A percentile compares a stretch with the other conserved stretches of the same genome.
Evolutionary conservation across 495 filamentous ascomycete genomes (phyloP).

Genomic region (Trichoderma virens): DNA sequence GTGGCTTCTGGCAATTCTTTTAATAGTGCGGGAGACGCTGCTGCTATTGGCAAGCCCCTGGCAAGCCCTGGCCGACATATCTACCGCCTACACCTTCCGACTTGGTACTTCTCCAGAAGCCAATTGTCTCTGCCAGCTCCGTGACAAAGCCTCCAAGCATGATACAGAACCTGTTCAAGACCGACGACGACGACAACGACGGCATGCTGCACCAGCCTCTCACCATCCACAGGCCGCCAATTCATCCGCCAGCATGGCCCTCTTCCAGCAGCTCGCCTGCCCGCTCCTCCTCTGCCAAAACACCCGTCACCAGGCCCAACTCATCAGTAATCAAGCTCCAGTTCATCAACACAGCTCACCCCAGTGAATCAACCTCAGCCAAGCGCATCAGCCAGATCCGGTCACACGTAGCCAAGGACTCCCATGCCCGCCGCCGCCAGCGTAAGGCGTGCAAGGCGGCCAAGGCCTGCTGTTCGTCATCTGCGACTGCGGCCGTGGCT

Average conservation of each 20-base stretch:
- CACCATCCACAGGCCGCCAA: background rate
- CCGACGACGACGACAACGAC: background rate
- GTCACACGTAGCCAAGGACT: background rate
- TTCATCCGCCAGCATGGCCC: background rate
- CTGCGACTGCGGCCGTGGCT: background rate
- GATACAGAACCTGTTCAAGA: background rate
- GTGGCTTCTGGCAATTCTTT: too few relatives aligned
- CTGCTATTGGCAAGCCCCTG: too few relatives aligned
- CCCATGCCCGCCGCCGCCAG: conserved; percentile 3
- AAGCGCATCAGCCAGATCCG: conserved; percentile 5
- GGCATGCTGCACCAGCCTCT: background rate
- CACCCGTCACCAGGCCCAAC: background rate
- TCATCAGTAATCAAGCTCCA: background rate
- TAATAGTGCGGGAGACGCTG: too few relatives aligned
- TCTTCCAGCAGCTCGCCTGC: background rate
- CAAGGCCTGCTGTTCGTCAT: too few relatives aligned
- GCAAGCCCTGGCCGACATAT: too few relatives aligned
- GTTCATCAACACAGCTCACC: background rate
- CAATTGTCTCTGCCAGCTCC: too few relatives aligned
- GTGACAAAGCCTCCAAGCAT: too few relatives aligned
- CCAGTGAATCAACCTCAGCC: background rate
- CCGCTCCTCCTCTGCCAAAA: background rate
- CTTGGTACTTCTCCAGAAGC: too few relatives aligned
- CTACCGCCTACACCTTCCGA: too few relatives aligned
- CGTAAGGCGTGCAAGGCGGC: background rate